Evolutionary conservation across 306 rosid genomes (phyloP).

Genomic region (Gillenia trifoliata): DNA sequence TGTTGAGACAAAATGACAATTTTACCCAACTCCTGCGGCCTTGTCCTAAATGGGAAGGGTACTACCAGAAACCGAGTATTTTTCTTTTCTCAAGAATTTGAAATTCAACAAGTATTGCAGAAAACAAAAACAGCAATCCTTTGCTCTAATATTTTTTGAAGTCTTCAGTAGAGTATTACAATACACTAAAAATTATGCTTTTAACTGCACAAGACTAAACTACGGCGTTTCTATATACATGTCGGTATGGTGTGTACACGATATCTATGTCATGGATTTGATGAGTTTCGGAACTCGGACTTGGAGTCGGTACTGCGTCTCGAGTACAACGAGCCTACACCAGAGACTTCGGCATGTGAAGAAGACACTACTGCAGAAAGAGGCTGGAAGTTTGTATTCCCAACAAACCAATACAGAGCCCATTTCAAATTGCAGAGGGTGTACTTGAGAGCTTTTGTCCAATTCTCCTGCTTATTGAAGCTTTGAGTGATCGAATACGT

Average conservation of each 20-base stretch:
- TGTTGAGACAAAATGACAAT: background rate
- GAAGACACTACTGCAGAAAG: constrained; percentile 65
- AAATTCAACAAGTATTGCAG: background rate
- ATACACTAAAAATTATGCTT: background rate
- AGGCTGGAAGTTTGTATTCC: constrained; percentile 88
- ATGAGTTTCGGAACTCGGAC: constrained; percentile 38
- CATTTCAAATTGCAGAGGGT: constrained; percentile 96
- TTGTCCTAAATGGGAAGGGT: too few species aligned
- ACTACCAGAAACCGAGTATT: too few species aligned
- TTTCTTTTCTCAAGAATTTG: background rate
- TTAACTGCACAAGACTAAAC: constrained; percentile 20
- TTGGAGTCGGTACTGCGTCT: constrained; percentile 48
- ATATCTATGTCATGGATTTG: constrained; percentile 9
- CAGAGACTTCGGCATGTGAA: constrained; percentile 67
- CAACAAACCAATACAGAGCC: constrained; percentile 98
- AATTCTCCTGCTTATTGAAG: constrained; percentile 93
- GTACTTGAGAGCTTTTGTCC: constrained; percentile 97
- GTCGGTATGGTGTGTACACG: background rate
- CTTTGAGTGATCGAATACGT: constrained; percentile 88
- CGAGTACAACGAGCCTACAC: constrained; percentile 43
- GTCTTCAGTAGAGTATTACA: background rate
- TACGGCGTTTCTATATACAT: constrained; percentile 26
- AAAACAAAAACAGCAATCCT: background rate
- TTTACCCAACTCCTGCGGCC: background rate
- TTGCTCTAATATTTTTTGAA: background rate